These are phyloP conservation scores for Cyberlindnera petersonii DNA, from an alignment of 805 yeast genomes.

Conservation along the genomic window DNA sequence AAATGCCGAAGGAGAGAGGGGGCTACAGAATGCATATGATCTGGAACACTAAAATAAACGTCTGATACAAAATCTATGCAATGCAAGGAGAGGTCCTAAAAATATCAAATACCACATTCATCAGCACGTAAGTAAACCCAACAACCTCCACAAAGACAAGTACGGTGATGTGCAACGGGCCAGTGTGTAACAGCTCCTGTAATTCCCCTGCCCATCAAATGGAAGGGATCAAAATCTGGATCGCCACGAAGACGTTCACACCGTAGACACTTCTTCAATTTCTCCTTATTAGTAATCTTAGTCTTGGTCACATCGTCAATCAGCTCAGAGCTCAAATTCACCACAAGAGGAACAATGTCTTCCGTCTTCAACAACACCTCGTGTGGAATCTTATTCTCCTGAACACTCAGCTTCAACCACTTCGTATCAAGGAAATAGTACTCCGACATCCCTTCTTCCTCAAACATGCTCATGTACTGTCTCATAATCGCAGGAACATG, in stretches of 20 bases:
- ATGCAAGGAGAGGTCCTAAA: too few species aligned
- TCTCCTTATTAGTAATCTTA: slow-evolving; percentile 22
- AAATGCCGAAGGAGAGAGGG: too few species aligned
- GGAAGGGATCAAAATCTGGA: slow-evolving; percentile 29
- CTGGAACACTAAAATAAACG: too few species aligned
- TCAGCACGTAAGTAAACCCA: slow-evolving; percentile 48
- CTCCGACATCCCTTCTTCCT: slow-evolving; percentile 1
- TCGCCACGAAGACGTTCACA: slow-evolving; percentile 47
- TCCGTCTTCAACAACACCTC: slow-evolving; percentile 33
- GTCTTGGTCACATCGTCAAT: slow-evolving; percentile 32
- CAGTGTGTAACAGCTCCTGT: slow-evolving; percentile 35
- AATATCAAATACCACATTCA: slow-evolving; percentile 7
- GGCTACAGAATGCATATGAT: too few species aligned
- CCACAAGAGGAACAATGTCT: slow-evolving; percentile 31
- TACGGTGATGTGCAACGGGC: slow-evolving; percentile 66
- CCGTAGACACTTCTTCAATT: slow-evolving; percentile 45
- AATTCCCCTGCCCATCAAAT: slow-evolving; percentile 14
- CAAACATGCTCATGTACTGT: slow-evolving; percentile 5
- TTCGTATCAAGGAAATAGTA: slow-evolving; percentile 50
- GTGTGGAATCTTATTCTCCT: slow-evolving; percentile 26
- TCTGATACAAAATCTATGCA: too few species aligned
- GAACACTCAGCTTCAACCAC: slow-evolving; percentile 51
- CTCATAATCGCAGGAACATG: slow-evolving; percentile 1
- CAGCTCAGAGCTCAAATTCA: slow-evolving; percentile 29
- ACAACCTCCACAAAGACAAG: slow-evolving; percentile 74